phyloP scores from a whole-genome alignment of 345 rosid genomes.

The Bruguiera parviflora region DNA sequence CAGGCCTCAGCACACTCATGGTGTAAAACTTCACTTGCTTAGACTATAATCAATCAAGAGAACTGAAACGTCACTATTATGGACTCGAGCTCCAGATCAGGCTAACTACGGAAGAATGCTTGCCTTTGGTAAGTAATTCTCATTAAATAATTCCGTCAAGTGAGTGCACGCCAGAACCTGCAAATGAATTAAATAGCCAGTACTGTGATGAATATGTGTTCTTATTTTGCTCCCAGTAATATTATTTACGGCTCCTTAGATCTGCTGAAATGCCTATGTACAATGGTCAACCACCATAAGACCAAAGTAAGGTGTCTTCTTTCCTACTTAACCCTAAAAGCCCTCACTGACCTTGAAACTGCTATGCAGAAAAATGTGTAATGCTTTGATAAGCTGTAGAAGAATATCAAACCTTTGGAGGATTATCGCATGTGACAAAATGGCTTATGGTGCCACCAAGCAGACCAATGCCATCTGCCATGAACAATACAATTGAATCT shows the following conservation, averaged over 20 bases:
- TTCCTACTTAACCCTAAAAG: constrained; percentile 1
- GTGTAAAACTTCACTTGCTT: constrained; percentile 76
- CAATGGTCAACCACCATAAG: background rate
- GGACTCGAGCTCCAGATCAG: no score
- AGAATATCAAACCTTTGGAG: constrained; percentile 73
- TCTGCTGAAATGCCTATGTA: background rate
- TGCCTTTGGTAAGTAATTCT: constrained; percentile 71
- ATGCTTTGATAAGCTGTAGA: background rate
- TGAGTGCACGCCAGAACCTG: constrained; percentile 93
- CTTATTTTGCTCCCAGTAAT: background rate
- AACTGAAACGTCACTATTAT: constrained; percentile 1
- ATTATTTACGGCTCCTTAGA: background rate
- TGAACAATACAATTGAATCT: constrained; percentile 6
- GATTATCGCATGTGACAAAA: constrained; percentile 53
- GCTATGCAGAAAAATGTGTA: background rate
- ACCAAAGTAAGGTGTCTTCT: background rate
- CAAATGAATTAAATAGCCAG: background rate
- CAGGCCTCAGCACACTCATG: constrained; percentile 88
- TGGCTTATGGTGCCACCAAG: constrained; percentile 92
- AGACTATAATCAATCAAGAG: constrained; percentile 44
- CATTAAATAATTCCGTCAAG: constrained; percentile 71
- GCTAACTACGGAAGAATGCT: constrained; percentile 14
- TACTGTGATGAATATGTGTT: background rate
- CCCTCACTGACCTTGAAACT: no score
- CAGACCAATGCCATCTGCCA: constrained; percentile 87